These are phyloP conservation scores for Tilletia walkeri DNA, from an alignment of 1,284 basidiomycete genomes.

Conservation along the genomic window DNA sequence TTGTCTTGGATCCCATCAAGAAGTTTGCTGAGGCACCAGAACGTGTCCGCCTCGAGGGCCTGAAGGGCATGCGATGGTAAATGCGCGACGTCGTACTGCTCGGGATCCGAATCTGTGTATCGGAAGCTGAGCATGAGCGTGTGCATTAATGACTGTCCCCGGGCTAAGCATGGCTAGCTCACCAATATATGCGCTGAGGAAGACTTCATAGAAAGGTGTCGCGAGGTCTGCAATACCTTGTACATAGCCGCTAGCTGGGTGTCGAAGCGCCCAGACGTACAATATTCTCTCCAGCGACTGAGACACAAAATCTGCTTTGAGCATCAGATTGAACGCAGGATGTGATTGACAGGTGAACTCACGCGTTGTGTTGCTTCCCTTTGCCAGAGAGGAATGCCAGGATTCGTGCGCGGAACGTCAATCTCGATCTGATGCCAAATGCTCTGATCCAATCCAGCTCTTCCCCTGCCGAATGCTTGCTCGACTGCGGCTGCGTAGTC, in stretches of 20 bases:
- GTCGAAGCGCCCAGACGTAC: constrained; percentile 55
- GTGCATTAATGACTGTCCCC: too few relatives aligned
- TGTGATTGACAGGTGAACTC: not conserved
- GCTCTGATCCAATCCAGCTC: constrained; percentile 40
- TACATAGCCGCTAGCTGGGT: constrained; percentile 54
- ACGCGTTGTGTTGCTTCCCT: constrained; percentile 47
- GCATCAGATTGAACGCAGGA: not conserved
- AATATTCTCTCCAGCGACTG: constrained; percentile 50
- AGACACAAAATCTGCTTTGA: too few relatives aligned
- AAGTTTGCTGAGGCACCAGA: constrained; percentile 53
- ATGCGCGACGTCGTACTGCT: constrained; percentile 46
- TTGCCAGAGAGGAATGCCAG: constrained; percentile 53
- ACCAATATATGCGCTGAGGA: constrained; percentile 49
- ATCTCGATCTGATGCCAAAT: constrained; percentile 56
- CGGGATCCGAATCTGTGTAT: constrained; percentile 32
- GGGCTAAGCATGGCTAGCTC: not conserved
- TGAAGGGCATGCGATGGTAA: constrained; percentile 42
- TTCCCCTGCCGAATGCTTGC: constrained; percentile 78
- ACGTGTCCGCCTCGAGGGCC: constrained; percentile 54
- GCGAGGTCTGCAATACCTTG: constrained; percentile 56
- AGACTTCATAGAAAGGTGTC: constrained; percentile 55
- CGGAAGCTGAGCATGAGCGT: not conserved
- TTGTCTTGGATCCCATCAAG: constrained; percentile 55
- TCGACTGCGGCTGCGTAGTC: constrained; percentile 88
- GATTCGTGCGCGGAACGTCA: constrained; percentile 54